phyloP scores from a whole-genome alignment of 2,329 filamentous ascomycete species.

The Fusarium tricinctum region DNA sequence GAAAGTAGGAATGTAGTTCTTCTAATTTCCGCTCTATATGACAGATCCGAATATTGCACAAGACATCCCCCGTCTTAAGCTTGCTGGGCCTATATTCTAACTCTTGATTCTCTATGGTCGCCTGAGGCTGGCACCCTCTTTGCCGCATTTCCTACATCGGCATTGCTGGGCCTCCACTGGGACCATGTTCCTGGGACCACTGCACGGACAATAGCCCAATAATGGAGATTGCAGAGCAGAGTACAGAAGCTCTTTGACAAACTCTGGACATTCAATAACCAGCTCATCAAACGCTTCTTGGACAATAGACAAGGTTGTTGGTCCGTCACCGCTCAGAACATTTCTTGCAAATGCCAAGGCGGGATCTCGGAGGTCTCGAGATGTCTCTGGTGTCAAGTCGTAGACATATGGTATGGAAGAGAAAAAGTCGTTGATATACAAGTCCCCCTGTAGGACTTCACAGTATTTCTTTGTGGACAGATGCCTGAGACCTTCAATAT shows the following conservation, averaged over 20 bases:
- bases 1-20: too few species aligned
- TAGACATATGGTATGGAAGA: slow-evolving; percentile 22
- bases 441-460: neutral
- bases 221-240: neutral
- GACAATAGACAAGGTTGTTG: accelerated
- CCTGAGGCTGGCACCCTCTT: neutral
- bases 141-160: slow-evolving; percentile 2
- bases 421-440: slow-evolving; percentile 14
- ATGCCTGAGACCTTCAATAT: slow-evolving; percentile 15
- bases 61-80: too few species aligned
- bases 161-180: slow-evolving; percentile 6
- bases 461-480: slow-evolving; percentile 29
- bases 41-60: too few species aligned
- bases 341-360: neutral
- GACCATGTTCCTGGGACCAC: neutral
- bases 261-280: slow-evolving; percentile 3
- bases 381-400: neutral
- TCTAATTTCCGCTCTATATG: too few species aligned
- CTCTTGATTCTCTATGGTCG: neutral
- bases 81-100: neutral
- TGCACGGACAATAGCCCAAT: slow-evolving; percentile 10
- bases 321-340: neutral
- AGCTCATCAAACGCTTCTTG: slow-evolving; percentile 10
- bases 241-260: slow-evolving; percentile 24
- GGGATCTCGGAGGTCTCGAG: slow-evolving; percentile 7